Conservation (phyloP, 2,329 filamentous ascomycete genomes). For the Fusarium decemcellulare region DNA sequence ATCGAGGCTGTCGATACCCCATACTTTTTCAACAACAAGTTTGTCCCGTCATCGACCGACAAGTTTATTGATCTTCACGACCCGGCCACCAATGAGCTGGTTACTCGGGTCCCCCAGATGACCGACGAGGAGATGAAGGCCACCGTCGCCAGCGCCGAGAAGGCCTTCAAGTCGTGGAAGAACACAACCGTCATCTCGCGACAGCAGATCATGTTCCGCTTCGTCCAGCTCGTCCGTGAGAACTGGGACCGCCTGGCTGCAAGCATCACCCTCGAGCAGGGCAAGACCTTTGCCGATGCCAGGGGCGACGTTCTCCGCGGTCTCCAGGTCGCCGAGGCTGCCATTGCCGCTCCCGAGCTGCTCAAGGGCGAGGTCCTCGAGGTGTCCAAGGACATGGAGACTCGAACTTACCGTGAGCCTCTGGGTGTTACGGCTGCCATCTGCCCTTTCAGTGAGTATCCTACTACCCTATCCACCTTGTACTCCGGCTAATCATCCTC, state of each 20-base stretch:
- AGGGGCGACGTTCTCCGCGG: constrained; percentile 86
- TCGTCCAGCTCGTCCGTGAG: constrained; percentile 83
- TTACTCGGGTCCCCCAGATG: constrained; percentile 86
- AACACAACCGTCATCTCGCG: constrained; percentile 79
- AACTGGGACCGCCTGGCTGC: constrained; percentile 89
- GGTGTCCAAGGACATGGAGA: constrained; percentile 93
- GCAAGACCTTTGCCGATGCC: constrained; percentile 89
- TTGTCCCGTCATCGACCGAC: constrained; percentile 76
- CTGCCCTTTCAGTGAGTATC: constrained; percentile 83
- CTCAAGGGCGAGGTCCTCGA: constrained; percentile 88
- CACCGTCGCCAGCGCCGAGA: constrained; percentile 81
- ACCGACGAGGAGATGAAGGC: constrained; percentile 83
- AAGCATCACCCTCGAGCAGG: constrained; percentile 89
- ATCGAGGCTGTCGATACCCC: constrained; percentile 79
- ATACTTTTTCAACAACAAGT: constrained; percentile 87
- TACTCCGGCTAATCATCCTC: constrained; percentile 16
- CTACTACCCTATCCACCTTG: background rate
- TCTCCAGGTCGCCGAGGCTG: constrained; percentile 87
- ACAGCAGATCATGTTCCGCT: constrained; percentile 92
- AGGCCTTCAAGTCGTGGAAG: constrained; percentile 82
- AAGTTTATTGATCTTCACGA: constrained; percentile 86
- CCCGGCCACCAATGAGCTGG: constrained; percentile 87
- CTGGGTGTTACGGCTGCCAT: constrained; percentile 87
- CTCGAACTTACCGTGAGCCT: constrained; percentile 84
- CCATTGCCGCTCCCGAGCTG: constrained; percentile 84